Conservation (phyloP, 805 yeast species). For the Metschnikowia henanensis region DNA sequence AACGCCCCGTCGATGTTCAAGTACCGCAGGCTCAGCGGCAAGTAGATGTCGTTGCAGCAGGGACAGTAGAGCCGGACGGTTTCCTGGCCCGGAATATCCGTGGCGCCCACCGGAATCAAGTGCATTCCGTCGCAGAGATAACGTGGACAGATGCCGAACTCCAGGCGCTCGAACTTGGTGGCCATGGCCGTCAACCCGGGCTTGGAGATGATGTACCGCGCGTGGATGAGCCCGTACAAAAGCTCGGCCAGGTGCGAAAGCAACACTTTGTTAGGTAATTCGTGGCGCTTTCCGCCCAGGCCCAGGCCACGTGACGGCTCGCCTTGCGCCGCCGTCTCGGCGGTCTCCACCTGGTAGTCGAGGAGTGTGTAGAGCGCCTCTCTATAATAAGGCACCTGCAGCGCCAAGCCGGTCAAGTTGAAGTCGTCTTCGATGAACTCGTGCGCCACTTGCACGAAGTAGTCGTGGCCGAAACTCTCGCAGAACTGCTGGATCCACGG, state of each 20-base stretch:
- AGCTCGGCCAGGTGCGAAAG: conserved; percentile 90
- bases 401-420: conserved; percentile 85
- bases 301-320: not conserved
- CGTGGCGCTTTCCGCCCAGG: conserved; percentile 44
- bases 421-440: conserved; percentile 97
- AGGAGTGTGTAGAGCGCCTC: conserved; percentile 90
- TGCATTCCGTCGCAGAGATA: conserved; percentile 88
- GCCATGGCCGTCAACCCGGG: conserved; percentile 91
- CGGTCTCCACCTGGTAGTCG: conserved; percentile 68
- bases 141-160: conserved; percentile 92
- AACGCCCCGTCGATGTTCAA: conserved; percentile 93
- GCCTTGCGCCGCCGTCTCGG: conserved; percentile 21
- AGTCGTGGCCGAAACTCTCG: conserved; percentile 79
- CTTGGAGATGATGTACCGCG: conserved; percentile 83
- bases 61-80: conserved; percentile 94
- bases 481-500: conserved; percentile 86
- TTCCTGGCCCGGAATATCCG: conserved; percentile 88
- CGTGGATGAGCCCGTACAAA: conserved; percentile 91
- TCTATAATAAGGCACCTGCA: conserved; percentile 85
- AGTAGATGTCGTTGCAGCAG: conserved; percentile 86
- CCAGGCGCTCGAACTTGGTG: conserved; percentile 85
- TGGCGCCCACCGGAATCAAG: conserved; percentile 86
- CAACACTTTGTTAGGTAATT: conserved; percentile 67
- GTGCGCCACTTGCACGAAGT: conserved; percentile 86
- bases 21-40: conserved; percentile 86